Percentiles rank a stretch among this genome's conserved stretches.
Conservation (phyloP, 306 rosid species). For the Inga leiocalycina region DNA sequence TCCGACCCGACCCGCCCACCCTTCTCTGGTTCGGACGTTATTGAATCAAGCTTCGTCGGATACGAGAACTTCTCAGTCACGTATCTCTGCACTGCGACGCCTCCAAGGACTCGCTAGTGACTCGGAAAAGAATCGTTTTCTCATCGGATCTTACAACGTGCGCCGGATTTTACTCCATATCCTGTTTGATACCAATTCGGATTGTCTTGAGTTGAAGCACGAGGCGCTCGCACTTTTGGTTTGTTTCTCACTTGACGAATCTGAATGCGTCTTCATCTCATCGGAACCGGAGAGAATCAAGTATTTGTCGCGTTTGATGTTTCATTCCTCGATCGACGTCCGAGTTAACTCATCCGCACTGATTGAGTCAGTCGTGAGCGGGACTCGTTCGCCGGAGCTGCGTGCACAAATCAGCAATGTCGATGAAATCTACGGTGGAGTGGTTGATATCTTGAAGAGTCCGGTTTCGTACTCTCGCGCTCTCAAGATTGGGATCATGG, state of each 20-base stretch:
- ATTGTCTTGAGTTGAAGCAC: constrained; percentile 50
- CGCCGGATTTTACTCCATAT: constrained; percentile 40
- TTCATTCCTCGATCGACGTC: constrained; percentile 54
- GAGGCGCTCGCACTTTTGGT: constrained; percentile 77
- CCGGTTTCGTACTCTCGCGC: constrained; percentile 64
- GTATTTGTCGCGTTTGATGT: constrained; percentile 49
- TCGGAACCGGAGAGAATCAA: constrained; percentile 52
- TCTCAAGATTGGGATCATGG: constrained; percentile 73
- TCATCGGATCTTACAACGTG: constrained; percentile 61
- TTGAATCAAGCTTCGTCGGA: constrained; percentile 55
- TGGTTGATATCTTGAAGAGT: constrained; percentile 53
- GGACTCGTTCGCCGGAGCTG: constrained; percentile 68
- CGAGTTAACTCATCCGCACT: constrained; percentile 76
- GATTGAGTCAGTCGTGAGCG: constrained; percentile 64
- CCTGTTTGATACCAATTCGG: constrained; percentile 36
- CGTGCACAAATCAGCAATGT: constrained; percentile 58
- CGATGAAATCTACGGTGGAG: constrained; percentile 77
- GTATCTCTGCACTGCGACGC: constrained; percentile 66
- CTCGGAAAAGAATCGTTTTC: constrained; percentile 73
- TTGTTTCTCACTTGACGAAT: constrained; percentile 56
- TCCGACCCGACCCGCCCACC: constrained; percentile 87
- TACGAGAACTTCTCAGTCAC: constrained; percentile 38
- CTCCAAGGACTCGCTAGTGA: constrained; percentile 75
- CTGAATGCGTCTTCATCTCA: constrained; percentile 56
- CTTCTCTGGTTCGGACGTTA: constrained; percentile 58